phyloP scores from a whole-genome alignment of 352 stramenopile genomes.

The Globisporangium recalcitrans region DNA sequence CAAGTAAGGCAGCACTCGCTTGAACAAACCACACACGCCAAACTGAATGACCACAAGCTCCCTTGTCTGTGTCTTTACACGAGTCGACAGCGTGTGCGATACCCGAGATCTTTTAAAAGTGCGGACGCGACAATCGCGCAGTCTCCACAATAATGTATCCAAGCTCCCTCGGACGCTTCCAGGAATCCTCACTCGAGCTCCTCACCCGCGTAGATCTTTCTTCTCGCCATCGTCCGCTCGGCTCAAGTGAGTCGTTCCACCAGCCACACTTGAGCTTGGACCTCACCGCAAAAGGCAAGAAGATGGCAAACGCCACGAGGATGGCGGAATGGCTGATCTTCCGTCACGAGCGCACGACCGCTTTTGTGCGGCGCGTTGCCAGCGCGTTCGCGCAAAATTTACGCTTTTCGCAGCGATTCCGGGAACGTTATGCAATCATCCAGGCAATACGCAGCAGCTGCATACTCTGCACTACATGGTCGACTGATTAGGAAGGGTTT shows the following conservation, averaged over 20 bases:
- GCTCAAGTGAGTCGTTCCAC: neutral
- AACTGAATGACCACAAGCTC: neutral
- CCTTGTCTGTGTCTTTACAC: neutral
- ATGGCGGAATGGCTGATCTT: no score
- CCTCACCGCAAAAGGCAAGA: no score
- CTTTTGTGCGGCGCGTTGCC: slow-evolving; percentile 7
- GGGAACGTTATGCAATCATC: slow-evolving; percentile 3
- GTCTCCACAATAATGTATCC: neutral
- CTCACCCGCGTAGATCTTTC: neutral
- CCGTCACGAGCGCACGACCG: slow-evolving; percentile 2
- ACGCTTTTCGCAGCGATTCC: neutral
- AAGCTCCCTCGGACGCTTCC: neutral
- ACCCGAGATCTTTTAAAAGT: neutral
- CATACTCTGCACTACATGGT: neutral
- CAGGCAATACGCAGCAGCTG: neutral
- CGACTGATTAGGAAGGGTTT: no score
- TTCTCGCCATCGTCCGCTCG: neutral
- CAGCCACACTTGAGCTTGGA: no score
- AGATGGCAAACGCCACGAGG: no score
- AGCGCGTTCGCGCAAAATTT: slow-evolving; percentile 5
- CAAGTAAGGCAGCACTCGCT: neutral
- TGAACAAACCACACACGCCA: neutral
- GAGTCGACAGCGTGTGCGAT: neutral
- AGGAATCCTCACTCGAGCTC: neutral
- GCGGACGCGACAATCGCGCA: neutral